Base-by-base conservation (phyloP, 345 rosid genomes). In the Triadica sebifera region DNA sequence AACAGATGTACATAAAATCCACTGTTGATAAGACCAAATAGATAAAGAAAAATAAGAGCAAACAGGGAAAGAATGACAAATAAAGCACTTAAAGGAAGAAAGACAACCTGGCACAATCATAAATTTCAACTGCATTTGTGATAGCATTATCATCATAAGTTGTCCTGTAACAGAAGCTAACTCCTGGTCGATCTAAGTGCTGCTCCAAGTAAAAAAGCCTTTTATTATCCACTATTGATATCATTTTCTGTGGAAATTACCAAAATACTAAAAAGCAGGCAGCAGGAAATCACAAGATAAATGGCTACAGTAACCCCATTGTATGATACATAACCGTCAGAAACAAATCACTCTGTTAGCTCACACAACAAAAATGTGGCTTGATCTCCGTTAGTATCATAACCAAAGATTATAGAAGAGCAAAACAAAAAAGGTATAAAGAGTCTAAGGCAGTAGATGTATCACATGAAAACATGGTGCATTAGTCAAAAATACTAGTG, bases 121-220 rank as follows among this genome's bases (percentile, higher is more conserved):
- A 95, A 69, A 95, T 93, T 83, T 95, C 98, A 70, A 93, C 85
- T 16, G 98, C 97, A 78, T 93, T 95, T 57, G 97, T 93, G 78
- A 95, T 91, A 9, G 97, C 98, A 75, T 95, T 93, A 69, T 95
- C 97, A 46, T 90, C 93, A 79, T 89, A 83, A 68, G 98, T 91
- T 79, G 97, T 87, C 73, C 97, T 86, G 66, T 88, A 86, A 80
- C 98, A 92, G 83, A 87, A 94, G 85, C 91, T 89, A 51, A 92
- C 83, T 71, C 98, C 99, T 56, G 89, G 93, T 73, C 95, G 87
- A 83, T 91, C 98, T 67, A 92, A 81, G 84, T 84, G 85, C 98
- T 94, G 87, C 80, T 72, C 61, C 22, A 19, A 53, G 57, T 13
- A 68, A 3, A 22, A 58, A 12, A 34, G 3, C 51, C n/a, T 59